Evolutionary conservation across 2,329 filamentous ascomycete genomes (phyloP).

Genomic region (Aspergillus felis): DNA sequence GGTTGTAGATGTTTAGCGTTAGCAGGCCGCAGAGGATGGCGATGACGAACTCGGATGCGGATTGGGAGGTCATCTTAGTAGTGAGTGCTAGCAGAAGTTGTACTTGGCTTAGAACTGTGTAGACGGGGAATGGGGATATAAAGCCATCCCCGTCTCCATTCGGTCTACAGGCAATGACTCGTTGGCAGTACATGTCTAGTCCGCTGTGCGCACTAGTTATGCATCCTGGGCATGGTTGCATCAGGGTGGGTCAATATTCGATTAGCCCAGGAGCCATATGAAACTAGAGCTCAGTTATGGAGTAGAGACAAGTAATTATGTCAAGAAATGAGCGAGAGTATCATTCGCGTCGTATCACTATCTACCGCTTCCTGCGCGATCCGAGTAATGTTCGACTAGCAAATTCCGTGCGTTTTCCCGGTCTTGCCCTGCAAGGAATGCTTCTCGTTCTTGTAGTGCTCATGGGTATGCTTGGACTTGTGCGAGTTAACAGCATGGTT

Average conservation of each 20-base stretch:
- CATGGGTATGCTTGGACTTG: slow-evolving; percentile 50
- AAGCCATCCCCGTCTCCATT: too few relatives aligned
- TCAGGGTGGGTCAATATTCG: background rate
- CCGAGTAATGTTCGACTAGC: slow-evolving; percentile 47
- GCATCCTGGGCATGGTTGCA: background rate
- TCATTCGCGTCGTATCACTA: background rate
- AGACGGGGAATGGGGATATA: too few relatives aligned
- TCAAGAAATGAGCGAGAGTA: too few relatives aligned
- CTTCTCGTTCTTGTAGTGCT: slow-evolving; percentile 64
- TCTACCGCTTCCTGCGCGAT: background rate
- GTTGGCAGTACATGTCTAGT: background rate
- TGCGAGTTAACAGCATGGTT: slow-evolving; percentile 53
- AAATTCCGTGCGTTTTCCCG: slow-evolving; percentile 85
- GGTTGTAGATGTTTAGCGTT: too few relatives aligned
- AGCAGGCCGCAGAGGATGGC: too few relatives aligned
- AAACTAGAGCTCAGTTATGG: background rate
- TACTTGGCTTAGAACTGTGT: too few relatives aligned
- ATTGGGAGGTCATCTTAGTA: too few relatives aligned
- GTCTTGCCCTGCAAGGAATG: slow-evolving; percentile 87
- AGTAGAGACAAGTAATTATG: background rate
- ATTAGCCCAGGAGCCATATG: background rate
- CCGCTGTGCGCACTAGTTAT: background rate
- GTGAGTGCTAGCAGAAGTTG: too few relatives aligned
- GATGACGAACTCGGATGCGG: too few relatives aligned
- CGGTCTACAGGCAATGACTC: too few relatives aligned